Evolutionary conservation across 148 eudicot species (phyloP).

Genomic region (Dysphania ambrosioides): DNA sequence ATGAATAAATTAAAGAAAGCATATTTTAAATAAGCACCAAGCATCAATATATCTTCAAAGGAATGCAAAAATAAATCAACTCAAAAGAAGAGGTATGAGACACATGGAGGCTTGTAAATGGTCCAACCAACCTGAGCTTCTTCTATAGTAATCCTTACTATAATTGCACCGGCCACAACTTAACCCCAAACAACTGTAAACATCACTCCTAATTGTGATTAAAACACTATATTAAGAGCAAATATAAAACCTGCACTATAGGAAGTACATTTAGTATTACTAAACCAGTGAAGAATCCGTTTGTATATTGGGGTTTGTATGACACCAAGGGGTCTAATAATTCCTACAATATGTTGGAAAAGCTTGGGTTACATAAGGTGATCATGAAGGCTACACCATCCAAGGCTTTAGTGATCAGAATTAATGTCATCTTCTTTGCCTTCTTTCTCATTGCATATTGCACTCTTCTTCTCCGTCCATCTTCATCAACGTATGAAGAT

Average conservation of each 20-base stretch:
- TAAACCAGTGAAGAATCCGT: background rate
- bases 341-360: conserved; percentile 23
- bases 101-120: conserved; percentile 35
- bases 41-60: conserved; percentile 24
- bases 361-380: conserved; percentile 35
- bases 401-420: conserved; percentile 61
- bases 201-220: conserved; percentile 6
- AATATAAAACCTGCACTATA: background rate
- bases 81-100: conserved; percentile 4
- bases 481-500: conserved; percentile 38
- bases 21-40: background rate
- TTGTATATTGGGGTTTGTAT: background rate
- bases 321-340: conserved; percentile 21
- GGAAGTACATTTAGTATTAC: background rate
- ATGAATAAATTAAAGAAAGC: background rate
- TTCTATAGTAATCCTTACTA: conserved; percentile 24
- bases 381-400: conserved; percentile 51
- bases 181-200: background rate
- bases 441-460: conserved; percentile 60
- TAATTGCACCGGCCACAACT: conserved; percentile 19
- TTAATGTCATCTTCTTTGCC: conserved; percentile 67
- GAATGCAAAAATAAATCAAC: conserved; percentile 23
- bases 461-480: conserved; percentile 55
- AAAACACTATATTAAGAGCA: background rate
- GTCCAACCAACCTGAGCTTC: conserved; percentile 15